Conservation (phyloP, 441 rosid genomes). For the Omphalea diandra region DNA sequence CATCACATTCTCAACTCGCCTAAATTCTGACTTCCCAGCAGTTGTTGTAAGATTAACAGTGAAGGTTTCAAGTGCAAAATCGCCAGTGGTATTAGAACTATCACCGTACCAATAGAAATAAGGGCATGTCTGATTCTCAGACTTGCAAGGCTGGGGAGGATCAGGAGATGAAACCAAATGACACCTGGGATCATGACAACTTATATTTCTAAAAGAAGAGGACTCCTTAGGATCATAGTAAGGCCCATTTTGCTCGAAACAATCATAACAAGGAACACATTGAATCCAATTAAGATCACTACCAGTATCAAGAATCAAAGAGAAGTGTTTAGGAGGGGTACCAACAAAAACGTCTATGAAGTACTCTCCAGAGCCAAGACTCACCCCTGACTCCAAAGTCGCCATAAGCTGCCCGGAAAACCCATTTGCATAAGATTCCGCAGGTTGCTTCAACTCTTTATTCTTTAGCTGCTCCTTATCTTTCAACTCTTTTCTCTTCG, state of each 20-base stretch:
- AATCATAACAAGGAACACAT: constrained; percentile 69
- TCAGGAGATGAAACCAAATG: constrained; percentile 71
- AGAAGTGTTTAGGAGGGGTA: constrained; percentile 83
- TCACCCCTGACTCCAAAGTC: constrained; percentile 74
- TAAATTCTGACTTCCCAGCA: constrained; percentile 48
- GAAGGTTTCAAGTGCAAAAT: constrained; percentile 76
- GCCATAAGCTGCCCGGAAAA: constrained; percentile 60
- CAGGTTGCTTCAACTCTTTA: no score
- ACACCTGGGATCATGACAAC: constrained; percentile 66
- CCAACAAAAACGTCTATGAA: constrained; percentile 89
- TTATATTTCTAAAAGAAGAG: constrained; percentile 52
- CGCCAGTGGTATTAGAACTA: constrained; percentile 89
- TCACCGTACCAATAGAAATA: constrained; percentile 93
- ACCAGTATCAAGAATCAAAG: constrained; percentile 90
- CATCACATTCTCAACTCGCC: constrained; percentile 63
- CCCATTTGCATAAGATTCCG: constrained; percentile 33
- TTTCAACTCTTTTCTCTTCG: no score
- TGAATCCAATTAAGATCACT: constrained; percentile 95
- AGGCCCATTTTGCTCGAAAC: constrained; percentile 72
- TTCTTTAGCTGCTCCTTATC: constrained; percentile 17
- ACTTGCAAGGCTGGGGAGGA: constrained; percentile 59
- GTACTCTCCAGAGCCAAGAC: constrained; percentile 77
- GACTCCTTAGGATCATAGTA: constrained; percentile 60
- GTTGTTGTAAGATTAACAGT: constrained; percentile 66
- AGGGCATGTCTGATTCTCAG: constrained; percentile 68